Evolutionary conservation across 805 yeast genomes (phyloP).

Genomic region (Spathaspora arborariae): DNA sequence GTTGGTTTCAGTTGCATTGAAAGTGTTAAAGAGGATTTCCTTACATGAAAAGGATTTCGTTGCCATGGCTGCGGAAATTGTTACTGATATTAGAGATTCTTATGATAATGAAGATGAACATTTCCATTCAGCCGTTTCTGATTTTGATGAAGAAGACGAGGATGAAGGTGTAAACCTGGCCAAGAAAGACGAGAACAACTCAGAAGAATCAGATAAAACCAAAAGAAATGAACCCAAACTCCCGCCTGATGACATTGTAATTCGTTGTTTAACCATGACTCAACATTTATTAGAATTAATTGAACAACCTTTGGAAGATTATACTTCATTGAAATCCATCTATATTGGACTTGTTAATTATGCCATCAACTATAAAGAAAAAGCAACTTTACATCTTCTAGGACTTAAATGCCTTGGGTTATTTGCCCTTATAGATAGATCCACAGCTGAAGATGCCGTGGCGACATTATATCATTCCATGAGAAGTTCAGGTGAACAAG

Average conservation of each 20-base stretch:
- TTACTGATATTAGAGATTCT: constrained; percentile 78
- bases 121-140: constrained; percentile 44
- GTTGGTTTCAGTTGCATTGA: constrained; percentile 52
- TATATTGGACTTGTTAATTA: constrained; percentile 77
- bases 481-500: constrained; percentile 60
- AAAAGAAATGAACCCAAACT: constrained; percentile 36
- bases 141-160: constrained; percentile 18
- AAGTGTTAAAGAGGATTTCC: constrained; percentile 66
- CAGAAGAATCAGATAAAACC: constrained; percentile 16
- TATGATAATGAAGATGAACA: constrained; percentile 46
- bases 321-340: constrained; percentile 62
- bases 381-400: constrained; percentile 52
- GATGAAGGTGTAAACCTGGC: constrained; percentile 19
- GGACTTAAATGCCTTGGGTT: constrained; percentile 79
- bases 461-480: constrained; percentile 63
- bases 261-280: constrained; percentile 66
- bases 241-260: constrained; percentile 44
- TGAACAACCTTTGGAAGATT: constrained; percentile 60
- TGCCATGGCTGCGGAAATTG: constrained; percentile 78
- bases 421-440: constrained; percentile 65
- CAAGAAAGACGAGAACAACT: constrained; percentile 16
- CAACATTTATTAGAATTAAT: constrained; percentile 66
- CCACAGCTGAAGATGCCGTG: constrained; percentile 62
- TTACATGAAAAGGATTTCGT: constrained; percentile 81
- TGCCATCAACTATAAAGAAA: constrained; percentile 51